Evolutionary conservation across 2,329 filamentous ascomycete genomes (phyloP).

Genomic region (Aspergillus aculeatinus): DNA sequence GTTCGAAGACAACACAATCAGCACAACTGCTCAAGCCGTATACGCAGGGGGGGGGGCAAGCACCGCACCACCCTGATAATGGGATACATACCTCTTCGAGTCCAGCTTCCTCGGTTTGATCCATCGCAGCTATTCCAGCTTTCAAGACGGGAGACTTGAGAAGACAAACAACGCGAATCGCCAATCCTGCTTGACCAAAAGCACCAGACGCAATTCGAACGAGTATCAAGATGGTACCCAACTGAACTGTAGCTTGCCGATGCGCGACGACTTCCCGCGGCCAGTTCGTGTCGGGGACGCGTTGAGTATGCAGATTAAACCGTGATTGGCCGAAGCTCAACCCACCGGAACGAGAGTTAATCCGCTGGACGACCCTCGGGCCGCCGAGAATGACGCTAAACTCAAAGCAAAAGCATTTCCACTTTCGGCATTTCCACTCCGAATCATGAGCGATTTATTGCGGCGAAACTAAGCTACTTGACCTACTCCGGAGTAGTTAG

Average conservation of each 20-base stretch:
- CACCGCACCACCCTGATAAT: no score
- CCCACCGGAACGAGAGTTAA: constrained; percentile 6
- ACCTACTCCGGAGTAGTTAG: no score
- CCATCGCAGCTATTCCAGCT: constrained; percentile 16
- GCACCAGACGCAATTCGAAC: background rate
- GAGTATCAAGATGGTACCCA: background rate
- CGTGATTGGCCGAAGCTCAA: constrained; percentile 11
- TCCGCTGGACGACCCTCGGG: background rate
- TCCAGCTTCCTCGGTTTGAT: constrained; percentile 30
- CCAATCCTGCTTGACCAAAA: no score
- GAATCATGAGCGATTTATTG: background rate
- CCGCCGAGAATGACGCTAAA: constrained; percentile 9
- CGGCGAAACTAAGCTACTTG: background rate
- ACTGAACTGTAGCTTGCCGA: background rate
- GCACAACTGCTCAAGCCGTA: background rate
- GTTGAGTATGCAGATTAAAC: background rate
- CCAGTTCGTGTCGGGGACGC: constrained; percentile 5
- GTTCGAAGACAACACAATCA: background rate
- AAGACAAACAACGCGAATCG: no score
- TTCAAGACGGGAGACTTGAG: no score
- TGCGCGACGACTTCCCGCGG: background rate
- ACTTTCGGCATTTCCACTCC: constrained; percentile 13
- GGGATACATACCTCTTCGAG: constrained; percentile 34
- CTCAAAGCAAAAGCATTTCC: constrained; percentile 16
- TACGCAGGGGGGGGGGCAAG: background rate